Evolutionary conservation across 305 asterid genomes (phyloP), one percentile per base, ranked within the genome.

Genomic region (Fraxinus angustifolia): DNA sequence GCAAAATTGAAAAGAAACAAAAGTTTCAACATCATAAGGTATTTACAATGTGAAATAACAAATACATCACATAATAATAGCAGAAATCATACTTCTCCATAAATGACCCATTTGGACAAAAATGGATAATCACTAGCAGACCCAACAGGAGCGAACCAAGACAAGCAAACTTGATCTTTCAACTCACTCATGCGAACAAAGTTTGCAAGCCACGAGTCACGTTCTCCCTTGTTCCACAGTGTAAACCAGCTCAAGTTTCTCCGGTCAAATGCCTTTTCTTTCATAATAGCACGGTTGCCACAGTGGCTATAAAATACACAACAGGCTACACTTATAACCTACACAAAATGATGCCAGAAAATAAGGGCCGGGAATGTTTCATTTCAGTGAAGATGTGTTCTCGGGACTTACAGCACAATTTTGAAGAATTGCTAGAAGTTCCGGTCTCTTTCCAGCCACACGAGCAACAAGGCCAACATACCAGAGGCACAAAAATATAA

Each of bases 111-210:
- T 83, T 93, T 94, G 74, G 99, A 94, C 80, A 91, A 84, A 79
- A 96, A 89, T 16, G 99, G 99, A 88, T 94, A 96, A 86, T 94
- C 99, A 78, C 87, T 91, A 38, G 99, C 99, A 62, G 98, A 96
- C 60, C 99, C 99, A 85, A 96, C 99, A 5, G 99, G 98, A 35
- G 99, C 98, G 89, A 96, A 96, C 99, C 99, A 96, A 58, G 99
- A 94, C 50, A 87, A 83, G 89, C 99, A 96, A 53, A 94, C 94
- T 87, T 94, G 94, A 53, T 94, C 93, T 88, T 96, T 96, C 77
- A 92, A 89, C 88, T 96, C 91, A 85, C 91, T 91, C 93, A 96
- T 83, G 40, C 91, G 93, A 74, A 96, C 85, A 71, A 96, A 90
- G 83, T 94, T 93, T 31, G 92, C 88, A 73, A 96, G 91, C 99